phyloP scores from a whole-genome alignment of 2,329 filamentous ascomycete genomes.

The Fusarium globosum region DNA sequence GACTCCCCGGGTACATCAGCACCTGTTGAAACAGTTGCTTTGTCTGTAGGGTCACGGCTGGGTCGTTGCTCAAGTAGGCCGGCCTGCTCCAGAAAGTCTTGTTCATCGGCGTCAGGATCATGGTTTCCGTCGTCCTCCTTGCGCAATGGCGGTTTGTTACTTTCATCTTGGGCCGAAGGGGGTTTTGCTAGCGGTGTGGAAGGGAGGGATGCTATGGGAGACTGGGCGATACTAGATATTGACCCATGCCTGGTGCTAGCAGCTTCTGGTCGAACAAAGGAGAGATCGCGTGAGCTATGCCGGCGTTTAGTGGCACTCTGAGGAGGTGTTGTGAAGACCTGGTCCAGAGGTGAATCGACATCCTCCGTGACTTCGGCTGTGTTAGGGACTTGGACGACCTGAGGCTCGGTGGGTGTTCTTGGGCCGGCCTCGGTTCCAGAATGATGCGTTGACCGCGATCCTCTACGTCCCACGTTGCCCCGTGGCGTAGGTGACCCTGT shows the following conservation, averaged over 20 bases:
- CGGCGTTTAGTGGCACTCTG: slow-evolving; percentile 45
- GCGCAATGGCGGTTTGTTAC: slow-evolving; percentile 29
- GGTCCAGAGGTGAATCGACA: slow-evolving; percentile 44
- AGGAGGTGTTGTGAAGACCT: slow-evolving; percentile 47
- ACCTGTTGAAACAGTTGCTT: slow-evolving; percentile 50
- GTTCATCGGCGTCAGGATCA: slow-evolving; percentile 74
- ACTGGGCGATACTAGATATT: slow-evolving; percentile 47
- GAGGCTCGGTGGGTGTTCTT: slow-evolving; percentile 44
- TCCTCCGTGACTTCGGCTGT: slow-evolving; percentile 30
- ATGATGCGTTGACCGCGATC: slow-evolving; percentile 45
- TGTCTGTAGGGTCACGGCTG: slow-evolving; percentile 48
- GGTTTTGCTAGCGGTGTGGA: slow-evolving; percentile 38
- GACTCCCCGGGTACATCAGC: slow-evolving; percentile 47
- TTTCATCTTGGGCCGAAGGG: slow-evolving; percentile 36
- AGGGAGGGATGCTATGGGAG: slow-evolving; percentile 41
- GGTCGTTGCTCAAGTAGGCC: slow-evolving; percentile 66
- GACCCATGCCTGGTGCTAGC: slow-evolving; percentile 46
- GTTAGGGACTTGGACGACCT: slow-evolving; percentile 33
- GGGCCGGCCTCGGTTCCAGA: slow-evolving; percentile 42
- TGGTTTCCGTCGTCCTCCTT: slow-evolving; percentile 46
- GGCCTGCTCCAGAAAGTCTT: slow-evolving; percentile 73
- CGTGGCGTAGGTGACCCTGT: slow-evolving; percentile 46
- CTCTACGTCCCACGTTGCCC: slow-evolving; percentile 37
- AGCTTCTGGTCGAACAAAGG: slow-evolving; percentile 36
- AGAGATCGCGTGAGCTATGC: slow-evolving; percentile 44